A percentile compares a stretch with the other conserved stretches of the same genome.
These are phyloP conservation scores for Wallacemonas sp. DNA, from an alignment of 208 protist species.

Conservation along the genomic window DNA sequence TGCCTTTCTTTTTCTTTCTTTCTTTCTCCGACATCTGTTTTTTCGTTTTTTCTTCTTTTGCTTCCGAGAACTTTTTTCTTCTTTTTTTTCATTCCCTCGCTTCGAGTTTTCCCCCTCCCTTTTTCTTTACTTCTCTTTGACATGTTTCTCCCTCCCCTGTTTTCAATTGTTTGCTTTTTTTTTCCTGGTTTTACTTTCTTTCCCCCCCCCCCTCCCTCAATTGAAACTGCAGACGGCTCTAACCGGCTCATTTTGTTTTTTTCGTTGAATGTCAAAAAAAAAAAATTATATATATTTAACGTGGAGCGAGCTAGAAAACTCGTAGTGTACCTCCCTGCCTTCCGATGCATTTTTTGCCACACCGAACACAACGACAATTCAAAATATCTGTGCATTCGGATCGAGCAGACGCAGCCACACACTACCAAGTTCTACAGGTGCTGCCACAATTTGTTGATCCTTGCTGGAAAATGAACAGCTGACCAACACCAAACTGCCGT, in stretches of 20 bases:
- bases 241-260: not conserved
- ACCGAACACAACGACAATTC: not conserved
- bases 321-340: constrained; percentile 8
- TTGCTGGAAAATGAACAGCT: too few relatives aligned
- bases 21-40: constrained; percentile 5
- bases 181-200: not conserved
- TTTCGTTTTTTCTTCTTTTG: constrained; percentile 13
- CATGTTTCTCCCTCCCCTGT: too few relatives aligned
- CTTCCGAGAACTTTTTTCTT: constrained; percentile 1
- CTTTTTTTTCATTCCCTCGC: not conserved
- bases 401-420: constrained; percentile 12
- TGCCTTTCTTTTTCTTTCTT: constrained; percentile 23
- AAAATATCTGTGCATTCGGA: not conserved
- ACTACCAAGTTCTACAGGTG: constrained; percentile 5
- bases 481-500: too few relatives aligned
- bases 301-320: not conserved
- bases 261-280: not conserved
- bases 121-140: constrained; percentile 5
- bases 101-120: not conserved
- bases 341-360: too few relatives aligned
- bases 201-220: not conserved
- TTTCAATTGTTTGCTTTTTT: not conserved
- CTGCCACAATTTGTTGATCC: too few relatives aligned
- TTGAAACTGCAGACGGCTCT: too few relatives aligned
- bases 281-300: not conserved